These are phyloP conservation scores for Tanacetum coccineum DNA, from an alignment of 129 eudicot genomes.

Conservation along the genomic window DNA sequence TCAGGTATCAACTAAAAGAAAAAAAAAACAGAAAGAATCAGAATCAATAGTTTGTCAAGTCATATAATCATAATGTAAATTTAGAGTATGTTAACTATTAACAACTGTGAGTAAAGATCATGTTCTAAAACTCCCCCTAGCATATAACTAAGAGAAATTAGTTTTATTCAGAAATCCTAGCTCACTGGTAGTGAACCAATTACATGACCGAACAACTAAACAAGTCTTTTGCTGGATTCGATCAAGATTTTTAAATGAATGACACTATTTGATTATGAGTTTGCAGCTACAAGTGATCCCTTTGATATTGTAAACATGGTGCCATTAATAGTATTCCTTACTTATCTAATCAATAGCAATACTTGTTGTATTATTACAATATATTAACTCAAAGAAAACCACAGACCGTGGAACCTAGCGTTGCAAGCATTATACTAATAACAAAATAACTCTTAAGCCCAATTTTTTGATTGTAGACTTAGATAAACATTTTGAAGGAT, in stretches of 20 bases:
- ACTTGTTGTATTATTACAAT: neutral
- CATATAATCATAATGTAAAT: neutral
- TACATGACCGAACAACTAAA: neutral
- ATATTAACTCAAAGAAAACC: neutral
- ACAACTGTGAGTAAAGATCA: neutral
- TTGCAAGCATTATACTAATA: neutral
- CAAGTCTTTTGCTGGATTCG: neutral
- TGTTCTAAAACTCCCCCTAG: neutral
- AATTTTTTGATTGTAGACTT: neutral
- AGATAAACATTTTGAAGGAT: too few species aligned
- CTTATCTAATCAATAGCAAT: neutral
- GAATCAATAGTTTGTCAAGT: neutral
- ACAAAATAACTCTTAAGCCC: too few species aligned
- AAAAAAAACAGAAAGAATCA: neutral
- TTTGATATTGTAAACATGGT: neutral
- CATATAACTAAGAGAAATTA: too few species aligned
- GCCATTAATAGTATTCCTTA: neutral
- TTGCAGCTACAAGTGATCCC: neutral
- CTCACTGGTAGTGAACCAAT: neutral
- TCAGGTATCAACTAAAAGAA: slow-evolving; percentile 77
- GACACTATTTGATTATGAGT: neutral
- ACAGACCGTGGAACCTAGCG: neutral
- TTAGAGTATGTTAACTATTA: neutral
- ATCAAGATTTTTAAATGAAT: neutral
- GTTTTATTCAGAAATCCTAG: neutral